Conservation (phyloP, 371 early-diverging fungal genomes). For the Ordospora pajunii region DNA sequence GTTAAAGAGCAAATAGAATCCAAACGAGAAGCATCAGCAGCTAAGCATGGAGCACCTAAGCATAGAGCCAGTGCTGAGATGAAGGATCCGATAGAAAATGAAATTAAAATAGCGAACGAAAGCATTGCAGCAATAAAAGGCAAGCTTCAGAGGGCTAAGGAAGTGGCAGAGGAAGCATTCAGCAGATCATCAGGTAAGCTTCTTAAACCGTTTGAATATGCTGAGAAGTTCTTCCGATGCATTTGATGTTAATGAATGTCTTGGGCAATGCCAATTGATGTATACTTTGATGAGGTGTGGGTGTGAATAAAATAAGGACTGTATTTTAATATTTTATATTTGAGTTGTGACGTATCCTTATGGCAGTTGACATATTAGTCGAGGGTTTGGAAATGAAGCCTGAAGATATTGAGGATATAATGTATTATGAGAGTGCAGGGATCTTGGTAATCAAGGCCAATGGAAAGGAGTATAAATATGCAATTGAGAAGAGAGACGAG, state of each 20-base stretch:
- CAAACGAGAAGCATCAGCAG: neutral
- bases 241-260: neutral
- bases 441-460: neutral
- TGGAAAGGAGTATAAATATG: conserved; percentile 16
- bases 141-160: neutral
- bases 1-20: neutral
- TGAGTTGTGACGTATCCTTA: neutral
- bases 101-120: neutral
- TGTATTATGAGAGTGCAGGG: neutral
- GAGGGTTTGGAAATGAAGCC: neutral
- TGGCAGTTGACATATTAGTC: neutral
- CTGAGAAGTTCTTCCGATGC: neutral
- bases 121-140: neutral
- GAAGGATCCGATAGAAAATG: neutral
- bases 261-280: too few species aligned
- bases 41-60: neutral
- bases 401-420: conserved; percentile 15
- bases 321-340: neutral
- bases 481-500: conserved; percentile 1
- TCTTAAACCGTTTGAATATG: conserved; percentile 2
- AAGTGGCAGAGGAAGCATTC: neutral
- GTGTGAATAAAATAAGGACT: neutral
- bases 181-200: neutral
- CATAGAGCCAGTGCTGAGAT: neutral
- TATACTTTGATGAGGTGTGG: neutral